Percentiles rank a stretch among this genome's conserved stretches.
Evolutionary conservation across 805 yeast genomes (phyloP).

Genomic region (Lachancea lanzarotensis): DNA sequence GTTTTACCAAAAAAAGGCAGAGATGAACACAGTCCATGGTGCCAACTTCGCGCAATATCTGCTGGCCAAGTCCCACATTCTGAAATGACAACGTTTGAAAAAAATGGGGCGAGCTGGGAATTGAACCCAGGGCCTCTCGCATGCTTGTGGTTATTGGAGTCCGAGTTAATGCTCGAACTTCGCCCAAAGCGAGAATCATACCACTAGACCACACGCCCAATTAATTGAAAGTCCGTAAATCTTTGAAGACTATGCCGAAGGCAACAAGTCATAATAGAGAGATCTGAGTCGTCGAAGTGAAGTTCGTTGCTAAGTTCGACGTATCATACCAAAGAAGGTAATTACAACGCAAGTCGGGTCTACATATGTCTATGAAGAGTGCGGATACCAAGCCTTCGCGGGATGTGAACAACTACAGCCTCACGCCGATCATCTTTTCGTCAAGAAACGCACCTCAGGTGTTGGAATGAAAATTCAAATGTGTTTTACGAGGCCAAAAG

Average conservation of each 20-base stretch:
- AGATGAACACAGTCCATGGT: constrained; percentile 42
- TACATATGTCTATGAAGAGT: no score
- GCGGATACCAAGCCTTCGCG: no score
- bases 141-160: constrained; percentile 20
- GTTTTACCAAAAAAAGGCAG: constrained; percentile 51
- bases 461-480: no score
- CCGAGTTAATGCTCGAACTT: constrained; percentile 10
- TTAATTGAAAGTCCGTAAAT: not conserved
- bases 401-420: no score
- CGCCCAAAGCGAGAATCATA: constrained; percentile 50
- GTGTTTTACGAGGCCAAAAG: no score
- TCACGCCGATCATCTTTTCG: no score
- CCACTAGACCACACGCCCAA: constrained; percentile 46
- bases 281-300: no score
- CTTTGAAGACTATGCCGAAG: not conserved
- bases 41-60: constrained; percentile 11
- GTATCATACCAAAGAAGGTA: no score
- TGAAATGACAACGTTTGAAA: not conserved
- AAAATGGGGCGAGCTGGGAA: constrained; percentile 39
- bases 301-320: no score
- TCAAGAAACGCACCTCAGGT: no score
- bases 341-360: no score
- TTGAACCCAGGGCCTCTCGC: constrained; percentile 56
- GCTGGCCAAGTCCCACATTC: not conserved
- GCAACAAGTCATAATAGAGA: not conserved